Conservation (phyloP, 352 stramenopile species). For the Pythium myriotylum region DNA sequence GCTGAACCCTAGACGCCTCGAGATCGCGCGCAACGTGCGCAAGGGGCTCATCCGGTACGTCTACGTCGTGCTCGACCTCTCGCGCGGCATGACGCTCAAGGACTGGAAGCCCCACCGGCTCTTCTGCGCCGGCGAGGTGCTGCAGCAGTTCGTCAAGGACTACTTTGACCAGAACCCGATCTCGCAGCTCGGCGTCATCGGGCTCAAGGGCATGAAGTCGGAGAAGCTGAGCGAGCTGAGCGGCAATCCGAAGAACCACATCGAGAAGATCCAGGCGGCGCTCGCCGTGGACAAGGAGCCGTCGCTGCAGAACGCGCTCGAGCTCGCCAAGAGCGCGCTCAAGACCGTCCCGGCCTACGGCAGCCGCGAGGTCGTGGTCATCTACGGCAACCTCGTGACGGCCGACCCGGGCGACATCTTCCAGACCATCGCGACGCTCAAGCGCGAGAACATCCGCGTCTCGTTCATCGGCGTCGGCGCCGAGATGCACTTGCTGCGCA, state of each 20-base stretch:
- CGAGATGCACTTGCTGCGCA: constrained; percentile 91
- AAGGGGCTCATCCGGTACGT: constrained; percentile 87
- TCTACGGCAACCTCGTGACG: constrained; percentile 95
- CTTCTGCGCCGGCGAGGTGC: constrained; percentile 58
- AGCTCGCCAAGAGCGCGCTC: constrained; percentile 89
- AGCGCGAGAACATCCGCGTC: constrained; percentile 90
- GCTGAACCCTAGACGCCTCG: constrained; percentile 51
- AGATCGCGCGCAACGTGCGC: constrained; percentile 85
- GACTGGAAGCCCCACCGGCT: constrained; percentile 88
- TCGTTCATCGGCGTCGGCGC: constrained; percentile 94
- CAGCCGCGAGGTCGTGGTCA: constrained; percentile 91
- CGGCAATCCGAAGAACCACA: constrained; percentile 87
- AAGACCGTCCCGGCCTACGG: constrained; percentile 89
- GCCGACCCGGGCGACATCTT: constrained; percentile 97
- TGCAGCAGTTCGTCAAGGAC: constrained; percentile 88
- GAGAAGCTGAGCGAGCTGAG: constrained; percentile 92
- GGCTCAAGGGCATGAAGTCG: constrained; percentile 89
- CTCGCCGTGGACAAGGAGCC: constrained; percentile 82
- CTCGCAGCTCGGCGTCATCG: constrained; percentile 90
- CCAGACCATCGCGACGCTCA: constrained; percentile 89
- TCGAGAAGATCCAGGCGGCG: constrained; percentile 70
- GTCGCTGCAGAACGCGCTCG: constrained; percentile 91
- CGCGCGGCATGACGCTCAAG: constrained; percentile 83
- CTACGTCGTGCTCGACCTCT: constrained; percentile 86
- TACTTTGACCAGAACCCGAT: constrained; percentile 96